Percentiles rank a stretch among this genome's conserved stretches.
Evolutionary conservation across 345 rosid genomes (phyloP).

Genomic region (Salix koriyanagi): DNA sequence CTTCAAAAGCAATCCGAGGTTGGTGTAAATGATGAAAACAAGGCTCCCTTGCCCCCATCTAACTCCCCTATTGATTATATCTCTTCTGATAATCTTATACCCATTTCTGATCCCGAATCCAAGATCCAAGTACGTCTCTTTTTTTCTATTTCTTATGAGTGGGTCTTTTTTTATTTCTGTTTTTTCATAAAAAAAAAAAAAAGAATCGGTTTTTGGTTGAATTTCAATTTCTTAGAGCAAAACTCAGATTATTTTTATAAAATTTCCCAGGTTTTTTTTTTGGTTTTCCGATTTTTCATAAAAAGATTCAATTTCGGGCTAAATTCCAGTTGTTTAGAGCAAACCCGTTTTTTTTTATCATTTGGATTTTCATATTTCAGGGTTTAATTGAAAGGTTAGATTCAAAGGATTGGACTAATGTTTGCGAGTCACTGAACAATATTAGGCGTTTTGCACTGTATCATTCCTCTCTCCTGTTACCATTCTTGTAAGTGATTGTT

Average conservation of each 20-base stretch:
- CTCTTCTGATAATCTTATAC: conserved; percentile 54
- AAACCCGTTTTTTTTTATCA: not conserved
- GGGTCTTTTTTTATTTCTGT: not conserved
- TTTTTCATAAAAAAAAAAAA: not conserved
- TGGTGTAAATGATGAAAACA: conserved; percentile 55
- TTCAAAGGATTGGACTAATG: conserved; percentile 59
- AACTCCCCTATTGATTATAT: conserved; percentile 52
- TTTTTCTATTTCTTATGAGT: not conserved
- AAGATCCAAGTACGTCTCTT: conserved; percentile 39
- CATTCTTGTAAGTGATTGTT: conserved; percentile 40
- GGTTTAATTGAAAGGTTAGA: conserved; percentile 55
- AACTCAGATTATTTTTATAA: not conserved
- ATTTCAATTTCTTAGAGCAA: not conserved
- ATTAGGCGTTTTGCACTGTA: conserved; percentile 56
- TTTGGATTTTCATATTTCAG: conserved; percentile 22
- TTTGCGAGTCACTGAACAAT: conserved; percentile 63
- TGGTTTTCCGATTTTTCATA: not conserved
- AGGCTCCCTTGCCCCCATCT: conserved; percentile 32
- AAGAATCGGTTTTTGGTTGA: not conserved
- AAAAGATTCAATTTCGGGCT: not conserved
- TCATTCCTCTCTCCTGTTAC: conserved; percentile 64
- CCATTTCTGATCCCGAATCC: conserved; percentile 49
- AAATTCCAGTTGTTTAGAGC: not conserved
- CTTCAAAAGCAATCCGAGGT: conserved; percentile 32
- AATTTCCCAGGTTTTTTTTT: not conserved